Evolutionary conservation across 208 protist species (phyloP), one percentile per base, ranked within the genome.

Genomic region (Trichomonas vaginalis): DNA sequence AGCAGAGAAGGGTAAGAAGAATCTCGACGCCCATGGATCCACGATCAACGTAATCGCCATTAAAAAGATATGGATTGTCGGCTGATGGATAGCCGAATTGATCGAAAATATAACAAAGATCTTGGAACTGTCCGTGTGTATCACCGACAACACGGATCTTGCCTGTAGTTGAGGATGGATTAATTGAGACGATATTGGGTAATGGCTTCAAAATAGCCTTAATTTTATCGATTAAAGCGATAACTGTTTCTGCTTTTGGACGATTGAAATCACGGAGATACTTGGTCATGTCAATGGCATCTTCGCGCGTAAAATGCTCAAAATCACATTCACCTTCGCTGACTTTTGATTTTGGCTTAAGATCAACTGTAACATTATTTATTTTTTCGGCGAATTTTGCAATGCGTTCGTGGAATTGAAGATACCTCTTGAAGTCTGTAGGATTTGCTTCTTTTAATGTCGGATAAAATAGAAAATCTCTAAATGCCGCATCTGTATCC

Each of bases 31-130:
- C 49, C 46, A 39, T n/a, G 40, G 47, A 79, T 1, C 88, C 88
- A 70, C 88, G 88, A 70, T 95, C 88, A 39, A 95, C 88, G 37
- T 46, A 95, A 42, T 95, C 88, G 23, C 88, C 88, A 37, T 95
- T 95, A 32, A 95, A 95, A 23, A 95, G 47, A 42, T 95, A 95
- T 95, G 88, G 88, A 21, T 45, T 95, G 4, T 95, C 37, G 21
- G 40, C 17, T 32, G 45, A 46, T 95, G 88, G 88, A 39, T 79
- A 39, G 0, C 88, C 88, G 45, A n/a, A 79, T 32, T 46, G 32
- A 46, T 95, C 47, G 27, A 95, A 95, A 40, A 95, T 95, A 45
- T 95, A 51, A 17, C 61, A 32, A 61, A 95, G 10, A 42, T 95
- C 88, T 15, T 95, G 49, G 39, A 79, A 45, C 39, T 95, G 88